Percentiles rank a stretch among this genome's conserved stretches.
phyloP scores from a whole-genome alignment of 805 yeast species.

The Danielozyma ontarioensis region DNA sequence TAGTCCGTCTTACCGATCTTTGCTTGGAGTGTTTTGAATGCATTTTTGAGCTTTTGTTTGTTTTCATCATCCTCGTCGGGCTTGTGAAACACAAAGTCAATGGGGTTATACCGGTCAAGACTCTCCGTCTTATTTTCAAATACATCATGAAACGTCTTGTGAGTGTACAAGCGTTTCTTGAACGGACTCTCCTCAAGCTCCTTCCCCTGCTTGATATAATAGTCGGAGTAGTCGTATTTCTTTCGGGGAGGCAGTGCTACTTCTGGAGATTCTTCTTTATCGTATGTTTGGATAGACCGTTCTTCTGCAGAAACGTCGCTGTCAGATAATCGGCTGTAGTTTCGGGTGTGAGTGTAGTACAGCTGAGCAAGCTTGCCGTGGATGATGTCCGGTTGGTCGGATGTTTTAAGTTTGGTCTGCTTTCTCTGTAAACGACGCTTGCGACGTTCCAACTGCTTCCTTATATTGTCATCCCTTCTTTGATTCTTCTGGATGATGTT shows the following conservation, averaged over 20 bases:
- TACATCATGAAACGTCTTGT: slow-evolving; percentile 34
- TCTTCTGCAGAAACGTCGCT: not conserved
- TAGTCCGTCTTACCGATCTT: slow-evolving; percentile 28
- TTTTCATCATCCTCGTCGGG: slow-evolving; percentile 15
- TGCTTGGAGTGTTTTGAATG: slow-evolving; percentile 23
- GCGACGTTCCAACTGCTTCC: not conserved
- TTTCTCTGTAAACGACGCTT: slow-evolving; percentile 1
- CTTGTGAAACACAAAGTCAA: slow-evolving; percentile 34
- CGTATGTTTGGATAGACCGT: too few species aligned
- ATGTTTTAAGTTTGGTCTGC: too few species aligned
- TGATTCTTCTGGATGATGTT: slow-evolving; percentile 15
- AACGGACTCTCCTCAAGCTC: slow-evolving; percentile 26
- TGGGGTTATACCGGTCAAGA: slow-evolving; percentile 30
- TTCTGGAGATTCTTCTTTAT: not conserved
- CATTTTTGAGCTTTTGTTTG: slow-evolving; percentile 17
- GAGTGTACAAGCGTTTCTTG: slow-evolving; percentile 34
- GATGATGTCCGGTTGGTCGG: not conserved
- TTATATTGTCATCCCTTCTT: not conserved
- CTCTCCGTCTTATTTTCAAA: slow-evolving; percentile 25
- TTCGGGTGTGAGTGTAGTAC: not conserved
- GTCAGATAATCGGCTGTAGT: not conserved
- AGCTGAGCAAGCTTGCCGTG: not conserved
- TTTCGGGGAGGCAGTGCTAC: not conserved
- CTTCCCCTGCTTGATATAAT: slow-evolving; percentile 33
- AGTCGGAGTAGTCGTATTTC: slow-evolving; percentile 16